These are phyloP conservation scores for Penicillium italicum DNA, from an alignment of 2,329 filamentous ascomycete genomes.

Conservation along the genomic window DNA sequence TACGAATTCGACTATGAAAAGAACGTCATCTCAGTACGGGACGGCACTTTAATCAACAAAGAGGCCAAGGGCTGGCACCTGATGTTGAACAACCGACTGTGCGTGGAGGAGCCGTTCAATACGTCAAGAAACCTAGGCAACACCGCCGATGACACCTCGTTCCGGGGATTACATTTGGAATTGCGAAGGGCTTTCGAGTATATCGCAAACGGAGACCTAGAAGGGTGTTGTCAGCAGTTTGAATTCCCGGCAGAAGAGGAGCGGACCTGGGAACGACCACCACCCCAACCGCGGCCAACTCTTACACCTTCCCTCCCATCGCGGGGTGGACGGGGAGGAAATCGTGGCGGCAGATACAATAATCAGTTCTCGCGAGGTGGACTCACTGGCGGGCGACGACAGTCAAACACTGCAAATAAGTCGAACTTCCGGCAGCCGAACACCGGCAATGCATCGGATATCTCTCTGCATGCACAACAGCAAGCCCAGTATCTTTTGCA, in stretches of 20 bases:
- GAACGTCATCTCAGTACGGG: constrained; percentile 76
- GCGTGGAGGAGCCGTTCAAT: constrained; percentile 97
- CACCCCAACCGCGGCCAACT: constrained; percentile 54
- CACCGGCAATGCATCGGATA: constrained; percentile 34
- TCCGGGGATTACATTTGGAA: constrained; percentile 85
- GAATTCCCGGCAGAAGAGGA: constrained; percentile 81
- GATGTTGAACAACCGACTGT: constrained; percentile 75
- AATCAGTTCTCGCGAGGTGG: constrained; percentile 48
- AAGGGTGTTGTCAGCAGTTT: constrained; percentile 81
- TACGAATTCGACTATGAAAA: constrained; percentile 90
- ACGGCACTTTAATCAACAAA: constrained; percentile 74
- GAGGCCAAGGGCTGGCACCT: constrained; percentile 85
- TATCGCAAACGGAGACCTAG: constrained; percentile 72
- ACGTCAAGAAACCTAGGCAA: constrained; percentile 85
- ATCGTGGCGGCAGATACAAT: constrained; percentile 49
- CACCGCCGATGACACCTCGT: constrained; percentile 92
- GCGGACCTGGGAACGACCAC: constrained; percentile 53
- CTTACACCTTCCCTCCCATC: constrained; percentile 46
- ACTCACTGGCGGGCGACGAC: constrained; percentile 49
- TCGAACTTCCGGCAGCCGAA: constrained; percentile 39
- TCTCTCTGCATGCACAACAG: constrained; percentile 42
- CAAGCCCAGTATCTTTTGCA: constrained; percentile 49
- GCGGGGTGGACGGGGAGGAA: constrained; percentile 49
- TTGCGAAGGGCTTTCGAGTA: constrained; percentile 82
- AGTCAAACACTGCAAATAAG: constrained; percentile 55